phyloP scores from a whole-genome alignment of 202 grass and related monocot genomes.

The Carex arenaria region DNA sequence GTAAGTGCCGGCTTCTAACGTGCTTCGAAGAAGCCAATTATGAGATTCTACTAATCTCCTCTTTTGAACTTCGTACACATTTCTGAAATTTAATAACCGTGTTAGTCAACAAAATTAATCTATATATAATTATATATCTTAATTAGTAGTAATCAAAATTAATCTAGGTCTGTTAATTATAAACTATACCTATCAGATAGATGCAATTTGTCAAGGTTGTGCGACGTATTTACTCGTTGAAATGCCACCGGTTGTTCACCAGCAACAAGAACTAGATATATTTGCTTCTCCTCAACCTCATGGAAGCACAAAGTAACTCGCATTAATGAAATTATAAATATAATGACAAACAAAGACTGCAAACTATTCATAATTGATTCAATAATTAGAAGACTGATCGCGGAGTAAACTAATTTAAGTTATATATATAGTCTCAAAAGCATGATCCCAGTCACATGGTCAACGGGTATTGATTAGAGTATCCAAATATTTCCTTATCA shows the following conservation, averaged over 20 bases:
- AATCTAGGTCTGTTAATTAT: background rate
- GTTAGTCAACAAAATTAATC: background rate
- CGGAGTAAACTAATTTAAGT: background rate
- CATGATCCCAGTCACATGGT: background rate
- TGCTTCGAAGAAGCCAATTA: slow-evolving; percentile 34
- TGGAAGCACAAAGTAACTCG: background rate
- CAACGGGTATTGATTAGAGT: slow-evolving; percentile 1
- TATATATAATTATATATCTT: no score
- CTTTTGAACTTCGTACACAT: slow-evolving; percentile 14
- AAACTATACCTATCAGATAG: slow-evolving; percentile 21
- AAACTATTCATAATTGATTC: slow-evolving; percentile 3
- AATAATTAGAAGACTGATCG: background rate
- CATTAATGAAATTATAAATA: background rate
- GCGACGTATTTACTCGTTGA: slow-evolving; percentile 15
- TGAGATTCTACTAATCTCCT: slow-evolving; percentile 26
- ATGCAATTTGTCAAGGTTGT: background rate
- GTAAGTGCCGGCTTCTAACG: slow-evolving; percentile 19
- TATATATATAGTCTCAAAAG: background rate
- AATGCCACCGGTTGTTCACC: slow-evolving; percentile 43
- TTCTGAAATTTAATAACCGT: background rate
- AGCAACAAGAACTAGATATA: slow-evolving; percentile 43
- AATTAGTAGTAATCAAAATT: background rate
- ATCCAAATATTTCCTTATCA: background rate
- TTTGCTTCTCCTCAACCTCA: slow-evolving; percentile 9
- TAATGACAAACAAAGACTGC: background rate